Base-by-base conservation (phyloP, 257 asterid genomes). In the Verbena officinalis region DNA sequence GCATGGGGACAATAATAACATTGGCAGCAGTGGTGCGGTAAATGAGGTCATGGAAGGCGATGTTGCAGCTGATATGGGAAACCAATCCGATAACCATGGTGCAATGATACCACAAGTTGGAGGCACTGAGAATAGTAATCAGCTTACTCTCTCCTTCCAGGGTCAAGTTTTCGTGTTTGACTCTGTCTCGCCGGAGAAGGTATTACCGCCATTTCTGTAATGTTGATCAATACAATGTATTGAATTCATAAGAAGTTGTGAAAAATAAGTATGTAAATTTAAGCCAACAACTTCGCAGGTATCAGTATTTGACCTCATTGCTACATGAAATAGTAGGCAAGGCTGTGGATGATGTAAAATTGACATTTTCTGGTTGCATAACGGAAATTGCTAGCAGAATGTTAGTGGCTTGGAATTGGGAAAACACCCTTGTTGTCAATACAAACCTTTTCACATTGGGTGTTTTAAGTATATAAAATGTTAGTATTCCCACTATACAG, bases 151-250 rank as follows among this genome's bases (percentile, higher is more conserved):
- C 39, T 79, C 95, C 67, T 86, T 86, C 69, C 91, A 77, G 85
- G 91, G 86, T 43, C 89, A 86, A 78, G 91, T 84, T 72, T 86
- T 73, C n/a, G 88, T 86, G 53, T 86, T 86, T 46, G 95, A 86
- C 69, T 81, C 83, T 5, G 95, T 84, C 61, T 84, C 91, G 11
- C 86, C 95, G 1, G 95, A 86, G 39, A 86, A 84, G 88, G 95
- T 86, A 21, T 39, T 70, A 9, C 57, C 16, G 39, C 17, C 59
- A 1, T 27, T 43, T 27, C 23, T 23, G 9, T 58, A 15, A 17
- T 40, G 43, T 38, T 27, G 13, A 9, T 69, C n/a, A 15, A 39
- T 43, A 22, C 38, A 48, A 17, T 64, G 10, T 58, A 49, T 34
- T 68, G 21, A 42, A 50, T 46, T 31, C n/a, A 15, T 43, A 36